Evolutionary conservation across 257 asterid species (phyloP), one percentile per base, ranked within the genome.

Genomic region (Thymus quinquecostatus): DNA sequence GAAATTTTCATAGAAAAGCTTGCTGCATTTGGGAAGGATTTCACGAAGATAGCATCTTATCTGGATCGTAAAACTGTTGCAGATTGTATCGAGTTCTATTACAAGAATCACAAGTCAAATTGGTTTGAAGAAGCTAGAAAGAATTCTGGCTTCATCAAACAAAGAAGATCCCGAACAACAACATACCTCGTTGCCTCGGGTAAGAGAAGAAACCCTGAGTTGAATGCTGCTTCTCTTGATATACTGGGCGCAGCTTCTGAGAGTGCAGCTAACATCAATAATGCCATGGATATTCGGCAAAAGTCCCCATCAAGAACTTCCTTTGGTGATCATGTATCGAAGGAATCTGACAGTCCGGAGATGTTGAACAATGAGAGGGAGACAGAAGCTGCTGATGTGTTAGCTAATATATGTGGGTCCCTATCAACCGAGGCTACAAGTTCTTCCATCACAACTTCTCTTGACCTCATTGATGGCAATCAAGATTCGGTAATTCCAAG

Each of bases 381-480:
- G 82, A 81, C 91, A 1, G 90, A 77, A 53, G 99, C 99, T 69
- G 99, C 92, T 57, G 99, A 92, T 80, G 99, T 95, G 54, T 85
- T 95, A 84, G 97, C 96, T 61, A 92, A 98, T 43, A 92, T 92
- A 28, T 92, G 97, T 80, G 96, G 97, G 68, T 89, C 99, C 62
- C 64, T 92, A 29, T 92, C 99, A 53, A 86, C 99, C 10, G 99
- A 92, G 83, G 96, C 96, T 60, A 84, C 84, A 89, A 84, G 96
- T 83, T 89, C 96, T 70, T 86, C 95, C 87, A 87, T 85, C 72
- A 87, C 96, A 10, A 88, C 92, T 80, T 88, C 96, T 75, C 83
- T 82, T 67, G 97, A 91, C 63, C 93, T 86, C 49, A 81, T 84
- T 47, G 94, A 85, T 33, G 82, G 82, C 41, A 79, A 67, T 75